Percentiles rank a stretch among this genome's conserved stretches.
Evolutionary conservation across 805 yeast genomes (phyloP).

Genomic region (Zygosaccharomyces gambellarensis): DNA sequence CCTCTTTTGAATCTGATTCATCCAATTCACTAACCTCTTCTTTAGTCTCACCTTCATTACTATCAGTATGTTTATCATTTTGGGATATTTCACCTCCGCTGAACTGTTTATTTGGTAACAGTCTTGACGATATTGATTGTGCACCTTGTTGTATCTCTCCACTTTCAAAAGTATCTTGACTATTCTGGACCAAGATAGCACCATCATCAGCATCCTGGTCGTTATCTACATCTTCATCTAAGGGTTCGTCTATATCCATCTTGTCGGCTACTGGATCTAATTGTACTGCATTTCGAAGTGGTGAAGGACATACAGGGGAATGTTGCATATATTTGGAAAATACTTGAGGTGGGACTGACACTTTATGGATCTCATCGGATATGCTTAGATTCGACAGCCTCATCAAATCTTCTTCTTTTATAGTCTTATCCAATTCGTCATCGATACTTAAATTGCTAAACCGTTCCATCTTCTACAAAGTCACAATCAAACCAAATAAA

Average conservation of each 20-base stretch:
- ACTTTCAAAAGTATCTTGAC: background rate
- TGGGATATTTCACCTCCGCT: background rate
- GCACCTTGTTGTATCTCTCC: background rate
- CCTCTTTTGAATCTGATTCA: background rate
- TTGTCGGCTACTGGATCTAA: conserved; percentile 12
- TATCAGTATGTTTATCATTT: background rate
- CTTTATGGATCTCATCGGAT: conserved; percentile 10
- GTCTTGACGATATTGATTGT: background rate
- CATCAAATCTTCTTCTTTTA: conserved; percentile 18
- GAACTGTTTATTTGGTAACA: background rate
- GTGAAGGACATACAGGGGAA: conserved; percentile 18
- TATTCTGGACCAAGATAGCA: background rate
- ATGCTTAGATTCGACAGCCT: conserved; percentile 22
- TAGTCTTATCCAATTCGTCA: conserved; percentile 11
- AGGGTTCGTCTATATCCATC: conserved; percentile 24
- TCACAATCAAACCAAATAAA: background rate
- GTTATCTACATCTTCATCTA: conserved; percentile 5
- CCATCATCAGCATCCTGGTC: background rate
- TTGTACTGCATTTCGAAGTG: conserved; percentile 15
- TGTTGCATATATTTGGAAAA: conserved; percentile 15
- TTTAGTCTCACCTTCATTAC: background rate
- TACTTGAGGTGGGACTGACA: conserved; percentile 18
- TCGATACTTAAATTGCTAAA: conserved; percentile 14
- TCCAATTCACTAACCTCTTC: conserved; percentile 4
- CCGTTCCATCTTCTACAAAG: conserved; percentile 10